phyloP scores from a whole-genome alignment of 106 monocot species.

The Dactylorhiza incarnata region DNA sequence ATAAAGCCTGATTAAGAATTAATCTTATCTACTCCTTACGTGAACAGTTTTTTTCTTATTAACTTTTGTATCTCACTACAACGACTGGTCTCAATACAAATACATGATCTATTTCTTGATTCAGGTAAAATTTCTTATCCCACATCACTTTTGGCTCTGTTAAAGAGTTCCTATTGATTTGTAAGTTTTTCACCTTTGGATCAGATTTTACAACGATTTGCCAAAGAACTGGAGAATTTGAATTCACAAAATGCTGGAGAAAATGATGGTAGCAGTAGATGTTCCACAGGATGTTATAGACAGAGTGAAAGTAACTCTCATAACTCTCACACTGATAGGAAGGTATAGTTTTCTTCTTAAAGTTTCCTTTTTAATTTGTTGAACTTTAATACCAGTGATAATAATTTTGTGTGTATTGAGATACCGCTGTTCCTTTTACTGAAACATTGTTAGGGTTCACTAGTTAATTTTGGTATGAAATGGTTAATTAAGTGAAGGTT shows the following conservation, averaged over 20 bases:
- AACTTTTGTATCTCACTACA: background rate
- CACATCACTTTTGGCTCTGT: background rate
- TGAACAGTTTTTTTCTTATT: background rate
- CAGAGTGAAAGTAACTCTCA: background rate
- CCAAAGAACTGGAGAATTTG: conserved; percentile 16
- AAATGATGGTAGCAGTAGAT: background rate
- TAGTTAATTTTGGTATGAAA: background rate
- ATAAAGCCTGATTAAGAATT: background rate
- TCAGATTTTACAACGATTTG: conserved; percentile 18
- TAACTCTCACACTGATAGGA: background rate
- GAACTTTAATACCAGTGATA: background rate
- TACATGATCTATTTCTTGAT: background rate
- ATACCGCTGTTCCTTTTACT: background rate
- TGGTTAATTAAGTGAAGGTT: background rate
- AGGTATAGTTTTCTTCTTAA: background rate
- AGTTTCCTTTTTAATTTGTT: background rate
- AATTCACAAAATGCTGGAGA: conserved; percentile 5
- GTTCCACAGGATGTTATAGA: background rate
- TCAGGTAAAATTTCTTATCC: background rate
- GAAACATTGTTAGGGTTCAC: background rate
- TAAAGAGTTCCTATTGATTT: background rate
- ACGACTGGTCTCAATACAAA: background rate
- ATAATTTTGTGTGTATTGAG: background rate
- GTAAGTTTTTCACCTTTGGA: background rate
- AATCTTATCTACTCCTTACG: background rate